These are phyloP conservation scores for Lasiosphaeria hispida DNA, from an alignment of 495 filamentous ascomycete genomes.

Conservation along the genomic window DNA sequence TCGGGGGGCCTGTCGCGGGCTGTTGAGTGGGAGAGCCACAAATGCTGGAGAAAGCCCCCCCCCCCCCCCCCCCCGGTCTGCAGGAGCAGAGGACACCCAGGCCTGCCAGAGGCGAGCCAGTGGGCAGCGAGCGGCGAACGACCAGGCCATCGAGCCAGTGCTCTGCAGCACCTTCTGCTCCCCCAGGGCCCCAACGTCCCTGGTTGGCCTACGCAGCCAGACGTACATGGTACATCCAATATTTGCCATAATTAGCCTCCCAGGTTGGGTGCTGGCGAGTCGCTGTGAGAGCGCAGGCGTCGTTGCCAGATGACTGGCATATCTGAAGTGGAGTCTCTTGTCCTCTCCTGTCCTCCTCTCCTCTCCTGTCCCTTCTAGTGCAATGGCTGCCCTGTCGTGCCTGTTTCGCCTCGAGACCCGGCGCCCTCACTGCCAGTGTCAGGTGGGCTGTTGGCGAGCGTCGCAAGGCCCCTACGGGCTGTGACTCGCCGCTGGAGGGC, in stretches of 20 bases:
- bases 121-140: too few species aligned
- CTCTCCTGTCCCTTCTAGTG: too few species aligned
- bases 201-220: slow-evolving; percentile 31
- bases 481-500: slow-evolving; percentile 14
- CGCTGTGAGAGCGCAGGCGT: slow-evolving; percentile 14
- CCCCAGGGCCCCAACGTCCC: slow-evolving; percentile 20
- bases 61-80: slow-evolving; percentile 24
- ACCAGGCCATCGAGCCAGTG: too few species aligned
- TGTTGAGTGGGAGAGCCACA: slow-evolving; percentile 22
- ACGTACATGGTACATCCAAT: slow-evolving; percentile 36
- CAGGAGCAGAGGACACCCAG: slow-evolving; percentile 24
- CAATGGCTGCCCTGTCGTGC: too few species aligned
- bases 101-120: too few species aligned
- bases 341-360: too few species aligned
- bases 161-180: too few species aligned
- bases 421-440: too few species aligned
- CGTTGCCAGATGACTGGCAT: slow-evolving; percentile 1
- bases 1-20: slow-evolving; percentile 1
- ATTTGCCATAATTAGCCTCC: slow-evolving; percentile 41
- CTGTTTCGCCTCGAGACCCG: too few species aligned
- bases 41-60: slow-evolving; percentile 13
- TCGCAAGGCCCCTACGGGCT: slow-evolving; percentile 4
- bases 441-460: too few species aligned
- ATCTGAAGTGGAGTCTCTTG: too few species aligned
- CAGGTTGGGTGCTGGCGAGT: slow-evolving; percentile 20